These are phyloP conservation scores for Trichophyton benhamiae DNA, from an alignment of 2,329 filamentous ascomycete species.

Conservation along the genomic window DNA sequence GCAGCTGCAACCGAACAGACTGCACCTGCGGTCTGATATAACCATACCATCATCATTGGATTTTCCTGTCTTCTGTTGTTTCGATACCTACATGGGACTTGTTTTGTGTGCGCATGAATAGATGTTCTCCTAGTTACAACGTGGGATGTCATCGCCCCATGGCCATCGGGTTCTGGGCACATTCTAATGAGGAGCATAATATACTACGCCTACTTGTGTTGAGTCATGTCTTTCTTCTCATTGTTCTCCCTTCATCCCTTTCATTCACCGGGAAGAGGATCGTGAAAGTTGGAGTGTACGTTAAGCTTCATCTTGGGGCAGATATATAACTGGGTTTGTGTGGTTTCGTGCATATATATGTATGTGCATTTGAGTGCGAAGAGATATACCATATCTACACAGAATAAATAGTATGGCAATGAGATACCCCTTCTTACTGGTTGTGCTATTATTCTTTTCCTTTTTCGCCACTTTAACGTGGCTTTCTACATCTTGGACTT, in stretches of 20 bases:
- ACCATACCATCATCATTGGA: not conserved
- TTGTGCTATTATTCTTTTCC: no score
- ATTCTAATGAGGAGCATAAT: not conserved
- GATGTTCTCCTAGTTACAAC: not conserved
- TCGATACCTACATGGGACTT: not conserved
- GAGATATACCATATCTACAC: not conserved
- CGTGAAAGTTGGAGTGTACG: not conserved
- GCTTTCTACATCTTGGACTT: constrained; percentile 68
- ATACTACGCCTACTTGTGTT: not conserved
- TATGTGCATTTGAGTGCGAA: not conserved
- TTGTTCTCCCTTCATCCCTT: not conserved
- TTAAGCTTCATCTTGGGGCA: not conserved
- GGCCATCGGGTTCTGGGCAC: not conserved
- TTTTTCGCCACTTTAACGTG: no score
- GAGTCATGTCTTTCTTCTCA: not conserved
- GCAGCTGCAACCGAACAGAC: not conserved
- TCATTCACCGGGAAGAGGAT: not conserved
- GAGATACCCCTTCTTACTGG: not conserved
- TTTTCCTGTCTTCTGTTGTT: not conserved
- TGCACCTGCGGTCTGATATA: not conserved
- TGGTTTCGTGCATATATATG: not conserved
- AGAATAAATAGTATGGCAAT: not conserved
- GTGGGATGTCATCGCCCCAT: not conserved
- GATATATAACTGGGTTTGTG: not conserved
- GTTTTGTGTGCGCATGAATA: not conserved